phyloP scores from a whole-genome alignment of 176 grass and related monocot genomes.

The sorghum (Sorghum bicolor) region DNA sequence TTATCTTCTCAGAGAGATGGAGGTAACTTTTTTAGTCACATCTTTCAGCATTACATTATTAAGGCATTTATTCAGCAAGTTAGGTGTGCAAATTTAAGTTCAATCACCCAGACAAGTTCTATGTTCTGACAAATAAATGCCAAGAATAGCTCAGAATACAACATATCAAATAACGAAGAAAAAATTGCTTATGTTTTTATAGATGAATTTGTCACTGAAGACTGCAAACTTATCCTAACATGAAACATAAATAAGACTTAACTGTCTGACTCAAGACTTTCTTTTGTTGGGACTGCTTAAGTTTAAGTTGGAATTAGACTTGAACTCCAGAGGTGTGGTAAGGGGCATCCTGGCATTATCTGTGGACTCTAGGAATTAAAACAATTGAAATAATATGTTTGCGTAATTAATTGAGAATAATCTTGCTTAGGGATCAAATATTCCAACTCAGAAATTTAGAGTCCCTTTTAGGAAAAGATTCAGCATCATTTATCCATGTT shows the following conservation, averaged over 20 bases:
- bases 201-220: neutral
- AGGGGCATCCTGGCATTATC: neutral
- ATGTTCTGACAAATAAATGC: conserved; percentile 5
- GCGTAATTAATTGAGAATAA: neutral
- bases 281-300: neutral
- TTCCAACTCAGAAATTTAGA: neutral
- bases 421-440: neutral
- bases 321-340: neutral
- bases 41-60: neutral
- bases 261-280: neutral
- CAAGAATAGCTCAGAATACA: neutral
- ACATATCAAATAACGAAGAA: conserved; percentile 3
- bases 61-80: neutral
- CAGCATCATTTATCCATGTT: neutral
- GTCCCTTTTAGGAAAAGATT: conserved; percentile 7
- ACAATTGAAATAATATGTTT: neutral
- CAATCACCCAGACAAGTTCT: neutral
- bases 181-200: neutral
- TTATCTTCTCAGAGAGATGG: conserved; percentile 74
- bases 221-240: neutral
- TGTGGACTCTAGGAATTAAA: neutral
- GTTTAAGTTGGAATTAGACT: neutral
- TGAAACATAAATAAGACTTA: neutral
- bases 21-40: conserved; percentile 51
- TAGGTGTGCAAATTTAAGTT: neutral